These are phyloP conservation scores for Globisporangium spiculum DNA, from an alignment of 352 stramenopile species.

Conservation along the genomic window DNA sequence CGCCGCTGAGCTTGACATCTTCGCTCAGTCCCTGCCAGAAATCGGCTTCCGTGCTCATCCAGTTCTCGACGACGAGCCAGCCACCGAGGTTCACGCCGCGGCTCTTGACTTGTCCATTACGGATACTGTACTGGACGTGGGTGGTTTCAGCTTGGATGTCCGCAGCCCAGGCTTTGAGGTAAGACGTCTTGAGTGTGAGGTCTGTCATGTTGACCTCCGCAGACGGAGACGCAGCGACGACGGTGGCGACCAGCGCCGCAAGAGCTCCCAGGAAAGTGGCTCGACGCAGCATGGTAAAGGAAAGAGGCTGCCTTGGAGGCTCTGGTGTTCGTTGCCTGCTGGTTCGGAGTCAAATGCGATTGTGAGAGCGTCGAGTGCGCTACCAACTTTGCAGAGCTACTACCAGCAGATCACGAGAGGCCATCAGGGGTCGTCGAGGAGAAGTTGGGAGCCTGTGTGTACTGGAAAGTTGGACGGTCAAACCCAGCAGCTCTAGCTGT, in stretches of 20 bases:
- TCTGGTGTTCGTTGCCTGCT: not conserved
- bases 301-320: not conserved
- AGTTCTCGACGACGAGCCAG: conserved; percentile 80
- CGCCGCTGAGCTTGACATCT: conserved; percentile 34
- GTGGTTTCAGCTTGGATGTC: not conserved
- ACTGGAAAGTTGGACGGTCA: not conserved
- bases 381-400: not conserved
- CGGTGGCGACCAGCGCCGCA: not conserved
- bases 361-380: not conserved
- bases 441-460: not conserved
- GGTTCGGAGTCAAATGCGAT: not conserved
- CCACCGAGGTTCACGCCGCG: conserved; percentile 73
- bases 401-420: not conserved
- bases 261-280: not conserved
- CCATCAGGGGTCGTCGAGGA: not conserved
- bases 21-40: conserved; percentile 52
- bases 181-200: not conserved
- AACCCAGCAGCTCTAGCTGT: not conserved
- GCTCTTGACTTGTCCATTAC: conserved; percentile 38
- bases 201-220: not conserved
- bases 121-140: conserved; percentile 65
- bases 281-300: not conserved
- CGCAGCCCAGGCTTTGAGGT: not conserved
- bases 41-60: conserved; percentile 62
- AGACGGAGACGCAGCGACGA: not conserved